Conservation (phyloP, 345 rosid species). For the Laguncularia racemosa region DNA sequence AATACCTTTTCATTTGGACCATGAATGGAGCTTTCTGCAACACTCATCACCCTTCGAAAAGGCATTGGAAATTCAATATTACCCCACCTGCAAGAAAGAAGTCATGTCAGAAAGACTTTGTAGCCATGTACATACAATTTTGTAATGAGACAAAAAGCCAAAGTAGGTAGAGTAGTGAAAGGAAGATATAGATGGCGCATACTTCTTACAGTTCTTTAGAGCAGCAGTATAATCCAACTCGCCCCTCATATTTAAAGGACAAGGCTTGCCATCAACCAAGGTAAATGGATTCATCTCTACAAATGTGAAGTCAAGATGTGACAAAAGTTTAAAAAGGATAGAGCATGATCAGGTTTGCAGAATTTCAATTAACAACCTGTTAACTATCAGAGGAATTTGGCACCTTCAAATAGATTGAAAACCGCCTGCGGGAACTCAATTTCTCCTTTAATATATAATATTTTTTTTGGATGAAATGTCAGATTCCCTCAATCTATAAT, state of each 20-base stretch:
- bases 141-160: no score
- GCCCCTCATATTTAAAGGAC: slow-evolving; percentile 97
- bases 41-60: slow-evolving; percentile 91
- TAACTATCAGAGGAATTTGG: no score
- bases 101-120: no score
- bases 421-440: slow-evolving; percentile 61
- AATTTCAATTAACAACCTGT: no score
- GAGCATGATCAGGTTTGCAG: neutral
- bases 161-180: no score
- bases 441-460: slow-evolving; percentile 59
- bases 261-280: slow-evolving; percentile 84
- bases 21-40: slow-evolving; percentile 81
- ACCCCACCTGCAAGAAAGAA: slow-evolving; percentile 60
- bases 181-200: no score
- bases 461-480: no score
- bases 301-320: slow-evolving; percentile 96
- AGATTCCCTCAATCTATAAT: no score
- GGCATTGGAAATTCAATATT: slow-evolving; percentile 88
- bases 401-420: slow-evolving; percentile 80
- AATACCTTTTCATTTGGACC: slow-evolving; percentile 88
- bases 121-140: no score
- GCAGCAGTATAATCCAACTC: slow-evolving; percentile 97
- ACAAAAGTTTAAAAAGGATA: slow-evolving; percentile 6
- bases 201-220: slow-evolving; percentile 97
- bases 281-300: slow-evolving; percentile 99